Conservation (phyloP, 148 eudicot species). For the Vaccinium myrtillus region DNA sequence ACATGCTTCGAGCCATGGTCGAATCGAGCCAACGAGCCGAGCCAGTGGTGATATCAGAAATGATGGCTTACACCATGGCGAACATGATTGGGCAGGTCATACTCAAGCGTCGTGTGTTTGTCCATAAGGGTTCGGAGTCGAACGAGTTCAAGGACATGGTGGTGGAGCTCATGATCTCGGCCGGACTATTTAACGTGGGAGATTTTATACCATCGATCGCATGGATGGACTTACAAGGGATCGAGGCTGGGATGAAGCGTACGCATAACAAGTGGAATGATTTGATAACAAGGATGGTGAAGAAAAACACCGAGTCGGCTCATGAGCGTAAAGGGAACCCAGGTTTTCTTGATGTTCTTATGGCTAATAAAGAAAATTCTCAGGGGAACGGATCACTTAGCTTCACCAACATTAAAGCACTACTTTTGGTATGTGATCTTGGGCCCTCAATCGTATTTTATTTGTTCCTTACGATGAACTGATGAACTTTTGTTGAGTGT, state of each 20-base stretch:
- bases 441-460: background rate
- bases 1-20: conserved; percentile 16
- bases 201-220: conserved; percentile 27
- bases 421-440: background rate
- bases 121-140: conserved; percentile 6
- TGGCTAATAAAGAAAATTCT: background rate
- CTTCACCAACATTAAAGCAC: background rate
- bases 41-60: conserved; percentile 22
- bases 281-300: conserved; percentile 23
- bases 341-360: conserved; percentile 20
- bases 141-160: conserved; percentile 29
- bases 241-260: conserved; percentile 28
- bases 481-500: no score
- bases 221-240: conserved; percentile 34
- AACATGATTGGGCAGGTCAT: conserved; percentile 29
- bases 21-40: conserved; percentile 7
- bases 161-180: conserved; percentile 25
- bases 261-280: conserved; percentile 23
- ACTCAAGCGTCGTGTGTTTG: conserved; percentile 22
- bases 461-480: background rate
- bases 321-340: conserved; percentile 24
- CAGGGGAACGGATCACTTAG: background rate
- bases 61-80: conserved; percentile 24
- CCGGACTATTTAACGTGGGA: conserved; percentile 25
- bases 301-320: conserved; percentile 16